These are phyloP conservation scores for Macrolepiota dolichaula DNA, from an alignment of 768 basidiomycete species.

Conservation along the genomic window DNA sequence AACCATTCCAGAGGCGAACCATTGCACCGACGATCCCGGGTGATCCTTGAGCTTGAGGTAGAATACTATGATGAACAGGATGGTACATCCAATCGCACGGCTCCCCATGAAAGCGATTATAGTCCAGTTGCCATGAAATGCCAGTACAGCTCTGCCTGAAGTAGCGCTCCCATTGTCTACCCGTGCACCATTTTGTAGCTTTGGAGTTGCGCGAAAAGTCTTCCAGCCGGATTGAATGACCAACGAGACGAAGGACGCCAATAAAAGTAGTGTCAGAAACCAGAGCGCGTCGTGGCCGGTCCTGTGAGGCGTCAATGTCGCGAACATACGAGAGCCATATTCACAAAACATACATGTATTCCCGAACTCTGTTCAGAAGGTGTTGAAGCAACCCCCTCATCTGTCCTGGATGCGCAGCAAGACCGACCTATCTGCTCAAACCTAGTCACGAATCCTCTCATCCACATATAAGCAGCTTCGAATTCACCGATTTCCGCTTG, in stretches of 20 bases:
- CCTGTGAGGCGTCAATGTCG: neutral
- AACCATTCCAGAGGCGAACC: neutral
- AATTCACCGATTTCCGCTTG: too few relatives aligned
- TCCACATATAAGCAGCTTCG: too few relatives aligned
- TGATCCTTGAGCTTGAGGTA: neutral
- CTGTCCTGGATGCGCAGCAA: neutral
- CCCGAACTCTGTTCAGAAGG: neutral
- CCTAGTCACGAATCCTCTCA: neutral
- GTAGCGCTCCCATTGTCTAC: too few relatives aligned
- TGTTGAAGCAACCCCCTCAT: neutral
- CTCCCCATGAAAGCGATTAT: slow-evolving; percentile 46
- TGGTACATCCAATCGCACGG: slow-evolving; percentile 41
- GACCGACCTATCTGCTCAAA: neutral
- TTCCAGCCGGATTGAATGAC: neutral
- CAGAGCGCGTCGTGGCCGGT: neutral
- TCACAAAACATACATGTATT: neutral
- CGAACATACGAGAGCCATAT: neutral
- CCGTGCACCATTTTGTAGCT: neutral
- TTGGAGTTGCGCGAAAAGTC: neutral
- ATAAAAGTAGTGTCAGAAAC: neutral
- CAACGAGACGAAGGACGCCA: neutral
- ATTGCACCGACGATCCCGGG: neutral
- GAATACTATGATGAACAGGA: slow-evolving; percentile 29
- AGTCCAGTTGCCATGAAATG: slow-evolving; percentile 39
- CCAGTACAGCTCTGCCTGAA: slow-evolving; percentile 25